Conservation (phyloP, 1,284 basidiomycete species). For the Cutaneotrichosporon sp. region DNA sequence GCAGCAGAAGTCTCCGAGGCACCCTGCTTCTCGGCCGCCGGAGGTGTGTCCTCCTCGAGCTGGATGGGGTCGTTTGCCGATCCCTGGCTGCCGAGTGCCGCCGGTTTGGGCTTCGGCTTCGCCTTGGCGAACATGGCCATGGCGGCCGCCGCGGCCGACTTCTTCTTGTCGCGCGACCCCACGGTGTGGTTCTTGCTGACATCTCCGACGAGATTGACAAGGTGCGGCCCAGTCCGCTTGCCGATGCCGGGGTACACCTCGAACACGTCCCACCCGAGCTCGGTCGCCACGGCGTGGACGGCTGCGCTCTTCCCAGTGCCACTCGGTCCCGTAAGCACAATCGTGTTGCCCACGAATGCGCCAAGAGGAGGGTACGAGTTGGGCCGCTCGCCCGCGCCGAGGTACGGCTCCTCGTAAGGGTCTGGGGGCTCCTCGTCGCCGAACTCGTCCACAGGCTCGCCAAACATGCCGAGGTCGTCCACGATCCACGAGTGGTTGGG, state of each 20-base stretch:
- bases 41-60: slow-evolving; percentile 19
- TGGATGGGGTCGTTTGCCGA: slow-evolving; percentile 35
- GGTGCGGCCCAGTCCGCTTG: slow-evolving; percentile 73
- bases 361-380: slow-evolving; percentile 36
- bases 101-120: background rate
- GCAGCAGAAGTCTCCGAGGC: background rate
- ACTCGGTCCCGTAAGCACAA: slow-evolving; percentile 77
- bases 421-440: slow-evolving; percentile 33
- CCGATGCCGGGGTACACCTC: slow-evolving; percentile 97
- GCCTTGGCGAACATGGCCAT: slow-evolving; percentile 13
- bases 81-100: slow-evolving; percentile 18
- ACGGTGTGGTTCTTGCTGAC: slow-evolving; percentile 90
- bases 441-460: slow-evolving; percentile 33
- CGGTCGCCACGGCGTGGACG: slow-evolving; percentile 87
- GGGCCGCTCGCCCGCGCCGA: slow-evolving; percentile 27
- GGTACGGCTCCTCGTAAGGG: slow-evolving; percentile 27
- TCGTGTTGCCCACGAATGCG: slow-evolving; percentile 69
- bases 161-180: slow-evolving; percentile 19
- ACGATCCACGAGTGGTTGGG: slow-evolving; percentile 51
- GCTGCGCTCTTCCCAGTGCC: slow-evolving; percentile 91
- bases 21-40: background rate
- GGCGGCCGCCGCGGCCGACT: slow-evolving; percentile 5
- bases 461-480: slow-evolving; percentile 47
- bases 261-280: slow-evolving; percentile 94
- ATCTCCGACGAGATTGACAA: slow-evolving; percentile 84